These are phyloP conservation scores for Plasmodium knowlesi DNA, from an alignment of 169 alveolate species.

Conservation along the genomic window DNA sequence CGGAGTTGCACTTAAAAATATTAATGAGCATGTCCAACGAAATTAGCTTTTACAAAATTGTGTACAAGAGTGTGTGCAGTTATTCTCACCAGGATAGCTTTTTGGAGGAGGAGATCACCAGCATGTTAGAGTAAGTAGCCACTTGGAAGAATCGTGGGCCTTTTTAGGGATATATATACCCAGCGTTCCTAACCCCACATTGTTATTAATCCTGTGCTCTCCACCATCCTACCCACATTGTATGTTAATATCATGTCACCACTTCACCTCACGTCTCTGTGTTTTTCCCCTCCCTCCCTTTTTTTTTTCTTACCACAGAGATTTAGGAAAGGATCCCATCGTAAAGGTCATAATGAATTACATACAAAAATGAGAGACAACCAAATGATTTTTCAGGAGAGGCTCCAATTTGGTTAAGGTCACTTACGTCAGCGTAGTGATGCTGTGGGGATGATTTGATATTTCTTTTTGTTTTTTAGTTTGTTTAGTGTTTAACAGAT, in stretches of 20 bases:
- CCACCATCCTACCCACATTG: neutral
- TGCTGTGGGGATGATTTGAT: neutral
- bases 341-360: constrained; percentile 44
- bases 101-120: constrained; percentile 31
- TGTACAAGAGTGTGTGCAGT: constrained; percentile 71
- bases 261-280: neutral
- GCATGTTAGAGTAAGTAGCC: constrained; percentile 49
- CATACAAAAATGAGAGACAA: constrained; percentile 19
- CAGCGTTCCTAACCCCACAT: neutral
- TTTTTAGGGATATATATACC: neutral
- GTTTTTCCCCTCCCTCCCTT: neutral
- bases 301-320: constrained; percentile 26
- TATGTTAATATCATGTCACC: neutral
- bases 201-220: neutral
- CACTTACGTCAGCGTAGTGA: neutral
- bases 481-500: neutral
- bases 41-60: constrained; percentile 70
- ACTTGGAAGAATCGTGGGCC: neutral
- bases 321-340: constrained; percentile 30
- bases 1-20: constrained; percentile 15
- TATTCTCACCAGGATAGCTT: constrained; percentile 47
- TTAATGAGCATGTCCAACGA: constrained; percentile 29
- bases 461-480: neutral
- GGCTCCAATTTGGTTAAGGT: neutral
- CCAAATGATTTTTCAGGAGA: neutral